Percentiles rank a stretch among this genome's conserved stretches.
Conservation (phyloP, 495 filamentous ascomycete species). For the Mytilinidion resinicola region DNA sequence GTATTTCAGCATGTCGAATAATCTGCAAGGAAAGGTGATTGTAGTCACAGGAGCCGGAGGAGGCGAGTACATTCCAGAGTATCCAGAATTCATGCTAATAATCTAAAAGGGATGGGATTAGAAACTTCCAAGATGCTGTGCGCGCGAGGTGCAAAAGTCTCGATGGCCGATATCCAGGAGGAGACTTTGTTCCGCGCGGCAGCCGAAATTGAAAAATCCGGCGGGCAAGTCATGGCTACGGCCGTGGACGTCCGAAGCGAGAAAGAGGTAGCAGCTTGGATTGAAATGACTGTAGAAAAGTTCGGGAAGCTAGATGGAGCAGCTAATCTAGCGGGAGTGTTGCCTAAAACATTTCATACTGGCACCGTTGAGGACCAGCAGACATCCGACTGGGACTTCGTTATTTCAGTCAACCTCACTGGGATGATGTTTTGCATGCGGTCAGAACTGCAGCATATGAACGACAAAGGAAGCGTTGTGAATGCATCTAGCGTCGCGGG, state of each 20-base stretch:
- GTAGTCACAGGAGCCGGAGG: too few species aligned
- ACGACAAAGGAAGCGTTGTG: slow-evolving; percentile 42
- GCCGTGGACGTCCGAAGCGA: slow-evolving; percentile 25
- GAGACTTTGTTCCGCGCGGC: slow-evolving; percentile 9
- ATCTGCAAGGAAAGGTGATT: too few species aligned
- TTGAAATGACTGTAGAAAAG: slow-evolving; percentile 21
- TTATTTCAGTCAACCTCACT: slow-evolving; percentile 31
- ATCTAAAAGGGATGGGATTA: slow-evolving; percentile 15
- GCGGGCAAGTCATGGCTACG: slow-evolving; percentile 12
- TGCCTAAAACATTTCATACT: slow-evolving; percentile 37
- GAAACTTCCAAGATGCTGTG: slow-evolving; percentile 17
- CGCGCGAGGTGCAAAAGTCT: slow-evolving; percentile 23
- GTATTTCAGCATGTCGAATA: too few species aligned
- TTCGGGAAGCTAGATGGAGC: slow-evolving; percentile 34
- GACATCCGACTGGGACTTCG: slow-evolving; percentile 31
- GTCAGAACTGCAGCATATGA: slow-evolving; percentile 26
- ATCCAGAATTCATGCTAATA: too few species aligned
- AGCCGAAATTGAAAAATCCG: slow-evolving; percentile 9
- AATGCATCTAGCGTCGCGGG: slow-evolving; percentile 53
- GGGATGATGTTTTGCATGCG: slow-evolving; percentile 32
- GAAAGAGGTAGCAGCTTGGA: slow-evolving; percentile 23
- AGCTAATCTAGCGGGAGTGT: slow-evolving; percentile 40
- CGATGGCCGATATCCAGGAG: slow-evolving; percentile 22
- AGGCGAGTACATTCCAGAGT: too few species aligned
- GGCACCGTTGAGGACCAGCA: slow-evolving; percentile 37